Evolutionary conservation across 1,284 basidiomycete species (phyloP).

Genomic region (Tylopilus sp.): DNA sequence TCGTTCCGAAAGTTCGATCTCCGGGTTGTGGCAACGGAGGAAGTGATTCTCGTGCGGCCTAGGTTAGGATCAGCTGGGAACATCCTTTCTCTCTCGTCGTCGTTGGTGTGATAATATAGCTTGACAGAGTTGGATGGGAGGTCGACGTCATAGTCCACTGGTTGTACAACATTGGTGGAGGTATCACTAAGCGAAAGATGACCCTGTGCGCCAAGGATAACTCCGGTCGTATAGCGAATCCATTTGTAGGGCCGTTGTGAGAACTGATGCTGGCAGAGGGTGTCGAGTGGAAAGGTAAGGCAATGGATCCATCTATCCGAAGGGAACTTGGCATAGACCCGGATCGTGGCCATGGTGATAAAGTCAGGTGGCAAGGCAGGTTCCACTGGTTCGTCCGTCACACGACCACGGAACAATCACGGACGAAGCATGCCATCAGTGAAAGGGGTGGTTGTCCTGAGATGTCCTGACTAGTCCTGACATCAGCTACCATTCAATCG

Average conservation of each 20-base stretch:
- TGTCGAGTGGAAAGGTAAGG: background rate
- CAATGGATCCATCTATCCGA: background rate
- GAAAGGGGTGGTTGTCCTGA: too few relatives aligned
- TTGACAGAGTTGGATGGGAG: background rate
- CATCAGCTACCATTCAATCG: too few relatives aligned
- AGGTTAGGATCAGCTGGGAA: slow-evolving; percentile 3
- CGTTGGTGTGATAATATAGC: background rate
- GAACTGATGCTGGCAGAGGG: background rate
- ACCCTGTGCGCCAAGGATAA: background rate
- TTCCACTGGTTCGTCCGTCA: too few relatives aligned
- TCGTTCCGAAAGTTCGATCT: background rate
- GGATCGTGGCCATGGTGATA: too few relatives aligned
- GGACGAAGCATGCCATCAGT: too few relatives aligned
- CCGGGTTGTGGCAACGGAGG: background rate
- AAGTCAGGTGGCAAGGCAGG: too few relatives aligned
- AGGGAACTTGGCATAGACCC: background rate
- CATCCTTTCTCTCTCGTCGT: background rate
- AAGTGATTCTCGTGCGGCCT: background rate
- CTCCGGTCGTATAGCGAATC: background rate
- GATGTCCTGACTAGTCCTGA: too few relatives aligned
- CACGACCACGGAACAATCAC: too few relatives aligned
- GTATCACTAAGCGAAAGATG: background rate
- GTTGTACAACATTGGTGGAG: background rate
- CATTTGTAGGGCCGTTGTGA: background rate
- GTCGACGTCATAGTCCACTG: background rate